Conservation (phyloP, 441 rosid genomes). For the Gossypium davidsonii region DNA sequence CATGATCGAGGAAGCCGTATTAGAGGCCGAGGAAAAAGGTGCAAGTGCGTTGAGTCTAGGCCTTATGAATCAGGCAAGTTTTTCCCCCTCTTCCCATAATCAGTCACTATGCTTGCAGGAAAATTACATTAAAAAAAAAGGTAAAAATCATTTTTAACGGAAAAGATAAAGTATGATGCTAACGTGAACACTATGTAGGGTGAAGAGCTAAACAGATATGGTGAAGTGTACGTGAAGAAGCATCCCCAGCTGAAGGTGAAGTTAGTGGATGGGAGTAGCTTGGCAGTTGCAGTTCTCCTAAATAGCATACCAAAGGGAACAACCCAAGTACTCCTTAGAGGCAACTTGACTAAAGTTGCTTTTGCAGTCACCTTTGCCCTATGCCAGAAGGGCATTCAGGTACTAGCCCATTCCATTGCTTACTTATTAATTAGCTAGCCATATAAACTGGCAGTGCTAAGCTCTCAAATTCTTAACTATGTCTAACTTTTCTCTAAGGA, state of each 20-base stretch:
- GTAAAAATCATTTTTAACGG: too few relatives aligned
- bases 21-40: conserved; percentile 57
- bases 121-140: background rate
- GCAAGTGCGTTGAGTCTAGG: conserved; percentile 63
- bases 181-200: conserved; percentile 23
- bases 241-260: conserved; percentile 42
- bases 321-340: conserved; percentile 39
- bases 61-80: conserved; percentile 55
- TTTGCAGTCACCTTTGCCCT: conserved; percentile 24
- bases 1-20: conserved; percentile 55
- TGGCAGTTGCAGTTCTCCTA: conserved; percentile 47
- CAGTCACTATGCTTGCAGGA: background rate
- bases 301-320: conserved; percentile 54
- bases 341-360: conserved; percentile 43
- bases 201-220: conserved; percentile 43
- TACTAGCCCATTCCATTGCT: background rate
- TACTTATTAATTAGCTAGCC: background rate
- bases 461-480: background rate
- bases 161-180: background rate
- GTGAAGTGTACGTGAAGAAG: conserved; percentile 34
- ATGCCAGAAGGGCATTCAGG: background rate
- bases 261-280: conserved; percentile 65
- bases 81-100: background rate
- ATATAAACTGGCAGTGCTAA: background rate
- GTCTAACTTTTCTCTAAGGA: background rate